Evolutionary conservation across 2,329 filamentous ascomycete genomes (phyloP), one percentile per base, ranked within the genome.

Genomic region (Xylariaceae sp.): DNA sequence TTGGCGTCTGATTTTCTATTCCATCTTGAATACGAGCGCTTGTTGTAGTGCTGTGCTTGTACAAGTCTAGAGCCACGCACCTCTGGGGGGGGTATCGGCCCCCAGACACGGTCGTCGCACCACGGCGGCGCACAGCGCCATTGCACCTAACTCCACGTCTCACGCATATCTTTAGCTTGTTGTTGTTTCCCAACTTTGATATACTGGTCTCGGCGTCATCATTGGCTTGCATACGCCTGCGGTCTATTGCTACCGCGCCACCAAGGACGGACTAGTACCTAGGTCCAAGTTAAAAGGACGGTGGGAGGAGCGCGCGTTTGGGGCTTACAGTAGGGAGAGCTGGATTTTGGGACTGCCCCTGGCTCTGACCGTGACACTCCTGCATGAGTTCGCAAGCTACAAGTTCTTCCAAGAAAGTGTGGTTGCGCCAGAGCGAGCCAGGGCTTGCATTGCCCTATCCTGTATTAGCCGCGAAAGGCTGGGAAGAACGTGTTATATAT

Each of bases 401-500:
- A 58, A 57, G 46, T 26, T 59, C 42, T 60, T 55, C 45, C 56
- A 57, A 43, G 54, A 49, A 65, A 56, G 67, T 69, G 68, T 71
- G 67, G 68, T 70, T 70, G 69, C 65, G 65, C 68, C 65, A 69
- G 56, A 60, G 59, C 58, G 55, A 63, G 57, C 63, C 58, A 60
- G 65, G 61, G 59, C 62, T 60, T 65, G 58, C 54, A 59, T 63
- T 64, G 57, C 57, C 55, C 54, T 62, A 49, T 52, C 51, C 32
- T 56, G 58, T 20, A 57, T 52, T 49, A 47, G 57, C 57, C 47
- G 58, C 64, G 55, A 55, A 48, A 54, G 54, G 52, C 57, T 61
- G 61, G 40, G 57, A 54, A 57, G 51, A 50, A 57, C 58, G 56
- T 58, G 61, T 52, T 58, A 51, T 76, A 75, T 81, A 82, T 82